Evolutionary conservation across 148 eudicot genomes (phyloP), one percentile per base, ranked within the genome.

Genomic region (Rhododendron kiyosumense): DNA sequence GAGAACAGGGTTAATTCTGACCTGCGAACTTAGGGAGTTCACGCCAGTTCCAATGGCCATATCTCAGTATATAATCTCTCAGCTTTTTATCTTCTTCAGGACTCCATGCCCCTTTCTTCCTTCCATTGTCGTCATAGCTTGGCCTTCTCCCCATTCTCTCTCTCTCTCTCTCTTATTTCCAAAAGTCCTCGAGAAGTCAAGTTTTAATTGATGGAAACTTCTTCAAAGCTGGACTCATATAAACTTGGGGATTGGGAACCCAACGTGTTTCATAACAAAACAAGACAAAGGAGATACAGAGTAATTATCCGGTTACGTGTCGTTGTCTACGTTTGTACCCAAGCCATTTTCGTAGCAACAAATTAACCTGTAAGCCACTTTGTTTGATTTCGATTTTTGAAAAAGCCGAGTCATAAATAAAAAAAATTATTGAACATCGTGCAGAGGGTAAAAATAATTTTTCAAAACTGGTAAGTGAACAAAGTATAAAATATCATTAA

Each of bases 81-180:
- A 92, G 78, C 78, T 87, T 92, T 17, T 69, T 13, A 28, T 69
- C 75, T 69, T 69, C 75, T 69, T 69, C 75, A 11, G 75, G 75
- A 69, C 28, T 91, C 94, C 94, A 92, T 26, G 90, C 93, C 7
- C 94, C 94, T 84, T 87, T 92, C 88, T 88, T 88, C 17, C 86
- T 51, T 36, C 94, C 94, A 61, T 91, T 88, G 34, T 88, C 65
- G 43, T 91, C 94, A 30, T 82, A 28, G 46, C 30, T 84, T 17
- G 94, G 89, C 15, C 83, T 84, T 84, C 89, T 87, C 82, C 87
- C 94, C 94, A 92, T 92, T 41, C 54, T 82, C 84, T 36, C 38
- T 36, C 38, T 36, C 38, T 36, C 38, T 34, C 36, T 34, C 36
- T 34, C 36, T 34, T 3, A 32, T 32, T 63, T 24, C 8, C 17